Evolutionary conservation across 2,329 filamentous ascomycete genomes (phyloP).

Genomic region (Leptoxyphium fumago): DNA sequence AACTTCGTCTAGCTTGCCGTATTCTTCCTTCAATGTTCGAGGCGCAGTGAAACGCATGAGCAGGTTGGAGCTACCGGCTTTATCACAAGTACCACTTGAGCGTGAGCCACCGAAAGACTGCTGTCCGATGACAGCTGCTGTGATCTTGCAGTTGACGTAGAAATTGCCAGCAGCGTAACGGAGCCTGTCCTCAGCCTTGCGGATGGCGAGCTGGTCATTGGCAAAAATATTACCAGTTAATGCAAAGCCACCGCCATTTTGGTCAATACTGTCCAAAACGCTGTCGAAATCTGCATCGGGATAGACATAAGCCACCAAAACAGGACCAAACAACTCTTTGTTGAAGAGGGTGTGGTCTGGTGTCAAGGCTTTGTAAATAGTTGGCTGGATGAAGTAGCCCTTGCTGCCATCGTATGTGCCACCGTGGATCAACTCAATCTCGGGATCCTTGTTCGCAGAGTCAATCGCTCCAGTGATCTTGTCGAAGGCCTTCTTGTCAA

Average conservation of each 20-base stretch:
- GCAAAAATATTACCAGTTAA: constrained; percentile 39
- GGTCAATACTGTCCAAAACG: constrained; percentile 26
- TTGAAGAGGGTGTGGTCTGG: constrained; percentile 32
- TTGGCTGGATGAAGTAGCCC: constrained; percentile 27
- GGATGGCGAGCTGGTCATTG: constrained; percentile 32
- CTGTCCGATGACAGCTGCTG: constrained; percentile 41
- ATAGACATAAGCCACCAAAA: constrained; percentile 35
- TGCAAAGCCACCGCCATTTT: constrained; percentile 29
- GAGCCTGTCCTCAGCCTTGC: constrained; percentile 36
- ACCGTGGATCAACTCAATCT: constrained; percentile 30
- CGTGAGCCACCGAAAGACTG: constrained; percentile 41
- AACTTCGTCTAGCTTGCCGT: constrained; percentile 20
- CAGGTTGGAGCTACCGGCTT: constrained; percentile 38
- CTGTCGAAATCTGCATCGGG: constrained; percentile 28
- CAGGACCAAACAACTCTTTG: constrained; percentile 35
- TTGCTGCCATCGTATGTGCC: constrained; percentile 26
- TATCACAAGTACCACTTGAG: constrained; percentile 41
- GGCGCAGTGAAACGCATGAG: constrained; percentile 38
- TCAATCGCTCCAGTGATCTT: constrained; percentile 33
- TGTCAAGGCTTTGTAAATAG: constrained; percentile 29
- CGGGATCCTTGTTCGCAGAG: constrained; percentile 27
- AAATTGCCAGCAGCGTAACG: constrained; percentile 43
- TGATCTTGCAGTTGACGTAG: constrained; percentile 45
- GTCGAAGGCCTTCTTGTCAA: constrained; percentile 33
- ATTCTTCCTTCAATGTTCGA: constrained; percentile 39